Base-by-base conservation (phyloP, 805 yeast species). In the Metschnikowia proteae region DNA sequence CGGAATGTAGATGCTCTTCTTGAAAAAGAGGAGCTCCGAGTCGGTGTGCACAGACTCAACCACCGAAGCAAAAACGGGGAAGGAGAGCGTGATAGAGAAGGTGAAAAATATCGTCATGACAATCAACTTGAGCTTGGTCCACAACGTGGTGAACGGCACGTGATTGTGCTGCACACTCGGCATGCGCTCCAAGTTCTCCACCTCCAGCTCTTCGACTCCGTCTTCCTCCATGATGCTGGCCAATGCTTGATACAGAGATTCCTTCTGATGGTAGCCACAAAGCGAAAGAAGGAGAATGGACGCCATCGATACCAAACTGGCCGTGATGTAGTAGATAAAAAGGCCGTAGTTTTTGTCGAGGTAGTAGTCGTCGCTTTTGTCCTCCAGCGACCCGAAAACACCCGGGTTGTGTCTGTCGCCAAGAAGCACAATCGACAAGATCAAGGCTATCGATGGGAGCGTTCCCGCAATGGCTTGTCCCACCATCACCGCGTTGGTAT, bases 381-480 rank as follows among this genome's bases (percentile, higher is more conserved):
- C 53, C 28, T 63, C 54, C 7, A 50, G 30, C 6, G 32, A 7
- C 4, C 46, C 48, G 3, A 51, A 43, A 3, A 48, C 37, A 17
- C 51, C 45, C n/a, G 56, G 58, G 6, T 59, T 44, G 17, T 50
- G 48, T 11, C 48, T 34, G 4, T 68, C 73, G 6, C 74, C 78
- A 9, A 69, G 67, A 4, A 70, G 40, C 45, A 79, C 59, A 26
- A 80, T 81, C 8, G 86, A 79, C 8, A 77, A 50, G 51, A 82
- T 83, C 56, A 81, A 77, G 10, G 86, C 83, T 17, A 86, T 62
- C 0, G 96, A 82, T 2, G 99, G 98, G 32, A 92, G 69, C 0
- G 94, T 96, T 2, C 99, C 99, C 0, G 97, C 89, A 13, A 92
- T 71, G 0, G 96, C 96, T 65, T 92, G 96, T 1, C 99, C 99